Conservation (phyloP, 2,329 filamentous ascomycete genomes). For the Diaporthe citrichinensis region DNA sequence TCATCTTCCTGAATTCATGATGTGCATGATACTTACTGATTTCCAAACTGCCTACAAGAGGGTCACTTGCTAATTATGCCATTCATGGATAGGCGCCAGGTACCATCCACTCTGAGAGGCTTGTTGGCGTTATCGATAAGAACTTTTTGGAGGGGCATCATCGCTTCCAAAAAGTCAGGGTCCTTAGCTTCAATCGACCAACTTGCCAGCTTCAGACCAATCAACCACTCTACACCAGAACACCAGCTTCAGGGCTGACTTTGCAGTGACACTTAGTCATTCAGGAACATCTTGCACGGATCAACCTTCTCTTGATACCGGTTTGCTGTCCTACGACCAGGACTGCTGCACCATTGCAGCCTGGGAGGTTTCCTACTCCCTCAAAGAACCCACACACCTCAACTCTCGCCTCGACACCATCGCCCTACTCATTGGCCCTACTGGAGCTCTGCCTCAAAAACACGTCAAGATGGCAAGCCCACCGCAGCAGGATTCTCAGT, state of each 20-base stretch:
- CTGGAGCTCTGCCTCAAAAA: conserved; percentile 19
- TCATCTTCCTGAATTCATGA: background rate
- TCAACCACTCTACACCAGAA: background rate
- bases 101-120: background rate
- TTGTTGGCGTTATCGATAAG: conserved; percentile 36
- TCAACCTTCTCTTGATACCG: background rate
- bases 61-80: background rate
- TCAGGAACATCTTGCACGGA: background rate
- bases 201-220: background rate
- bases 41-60: background rate
- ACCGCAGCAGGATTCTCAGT: conserved; percentile 16
- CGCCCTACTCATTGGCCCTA: background rate
- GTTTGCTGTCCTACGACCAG: conserved; percentile 14
- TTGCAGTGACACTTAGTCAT: background rate
- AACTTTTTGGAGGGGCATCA: conserved; percentile 31
- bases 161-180: conserved; percentile 32
- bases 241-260: conserved; percentile 16
- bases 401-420: background rate
- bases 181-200: background rate
- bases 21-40: background rate
- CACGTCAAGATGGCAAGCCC: conserved; percentile 17
- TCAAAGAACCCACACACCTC: background rate
- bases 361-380: background rate
- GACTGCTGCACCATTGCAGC: conserved; percentile 7
- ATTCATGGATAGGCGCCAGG: background rate